Base-by-base conservation (phyloP, 2,329 filamentous ascomycete genomes). In the Aspergillus thermomutatus region DNA sequence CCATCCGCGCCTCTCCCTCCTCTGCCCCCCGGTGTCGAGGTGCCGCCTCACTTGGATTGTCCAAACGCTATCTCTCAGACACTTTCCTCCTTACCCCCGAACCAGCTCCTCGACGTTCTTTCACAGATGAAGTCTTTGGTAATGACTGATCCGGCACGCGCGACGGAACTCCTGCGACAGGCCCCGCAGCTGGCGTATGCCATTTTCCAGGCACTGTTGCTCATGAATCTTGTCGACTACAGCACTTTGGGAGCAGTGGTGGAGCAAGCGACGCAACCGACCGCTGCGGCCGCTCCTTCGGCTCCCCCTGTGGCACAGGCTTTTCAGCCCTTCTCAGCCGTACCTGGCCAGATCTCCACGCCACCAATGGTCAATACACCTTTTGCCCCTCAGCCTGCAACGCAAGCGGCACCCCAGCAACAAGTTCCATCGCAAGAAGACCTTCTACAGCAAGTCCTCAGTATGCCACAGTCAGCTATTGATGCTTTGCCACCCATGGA, bases 121-220 rank as follows among this genome's bases (percentile, higher is more conserved):
- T 87, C 88, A 8, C 92, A 97, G 73, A 95, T 97, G 90, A 97
- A 97, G 77, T 85, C 87, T 3, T 81, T 97, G 11, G 91, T 91
- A n/a, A 85, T 86, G 51, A 85, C 83, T 25, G 92, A 97, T 66
- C 92, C 93, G 2, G 82, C 83, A 21, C 89, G 91, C 69, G 92
- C 92, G 3, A 92, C 88, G 0, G 91, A 96, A 69, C 85, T 97
- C 43, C 84, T 99, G 45, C 83, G 88, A 60, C 89, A 93, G 77
- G 92, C 92, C 1, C 94, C 94, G 0, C 94, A 99, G 76, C 86
- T 99, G 47, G 87, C 91, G 4, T 97, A 96, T 68, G 94, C 94
- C 56, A 89, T 97, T 63, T 97, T 97, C 77, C 93, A 97, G 76
- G 90, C 92, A 25, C 83, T 97, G 9, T 84, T 97, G 2, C 85